Conservation (phyloP, 805 yeast genomes). For the Cyberlindnera japonica region DNA sequence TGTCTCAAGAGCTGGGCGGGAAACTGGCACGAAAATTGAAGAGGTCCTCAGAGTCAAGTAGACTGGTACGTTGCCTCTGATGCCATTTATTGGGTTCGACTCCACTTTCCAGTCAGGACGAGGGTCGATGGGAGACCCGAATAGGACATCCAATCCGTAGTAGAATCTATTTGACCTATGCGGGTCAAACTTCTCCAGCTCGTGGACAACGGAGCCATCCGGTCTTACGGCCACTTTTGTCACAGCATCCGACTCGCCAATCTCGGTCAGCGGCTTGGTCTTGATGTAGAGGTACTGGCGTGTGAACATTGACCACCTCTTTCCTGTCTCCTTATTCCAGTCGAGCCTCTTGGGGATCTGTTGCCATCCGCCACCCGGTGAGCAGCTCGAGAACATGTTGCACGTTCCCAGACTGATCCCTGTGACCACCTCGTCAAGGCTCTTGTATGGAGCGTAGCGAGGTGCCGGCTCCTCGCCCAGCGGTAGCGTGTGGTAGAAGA, state of each 20-base stretch:
- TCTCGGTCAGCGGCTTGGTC: constrained; percentile 7
- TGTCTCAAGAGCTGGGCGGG: constrained; percentile 19
- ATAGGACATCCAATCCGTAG: constrained; percentile 54
- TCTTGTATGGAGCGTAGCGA: constrained; percentile 6
- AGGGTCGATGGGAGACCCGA: constrained; percentile 73
- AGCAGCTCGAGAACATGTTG: constrained; percentile 2
- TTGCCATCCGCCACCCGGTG: constrained; percentile 9
- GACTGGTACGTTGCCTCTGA: constrained; percentile 17
- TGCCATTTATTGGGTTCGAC: constrained; percentile 6
- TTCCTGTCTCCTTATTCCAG: constrained; percentile 11
- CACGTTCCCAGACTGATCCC: constrained; percentile 8
- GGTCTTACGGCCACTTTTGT: constrained; percentile 4
- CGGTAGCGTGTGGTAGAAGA: constrained; percentile 1
- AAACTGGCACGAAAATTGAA: constrained; percentile 1
- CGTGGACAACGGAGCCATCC: constrained; percentile 33
- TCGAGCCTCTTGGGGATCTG: constrained; percentile 12
- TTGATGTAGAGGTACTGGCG: constrained; percentile 18
- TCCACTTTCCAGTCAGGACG: constrained; percentile 59
- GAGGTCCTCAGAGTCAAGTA: constrained; percentile 26
- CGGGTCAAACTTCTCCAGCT: constrained; percentile 39
- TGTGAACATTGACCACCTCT: constrained; percentile 7
- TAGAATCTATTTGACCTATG: constrained; percentile 14
- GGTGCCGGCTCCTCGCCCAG: background rate
- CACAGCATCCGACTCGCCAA: constrained; percentile 5
- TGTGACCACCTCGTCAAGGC: constrained; percentile 11